Conservation (phyloP, 768 basidiomycete species). For the Neoboletus brunneissimus region DNA sequence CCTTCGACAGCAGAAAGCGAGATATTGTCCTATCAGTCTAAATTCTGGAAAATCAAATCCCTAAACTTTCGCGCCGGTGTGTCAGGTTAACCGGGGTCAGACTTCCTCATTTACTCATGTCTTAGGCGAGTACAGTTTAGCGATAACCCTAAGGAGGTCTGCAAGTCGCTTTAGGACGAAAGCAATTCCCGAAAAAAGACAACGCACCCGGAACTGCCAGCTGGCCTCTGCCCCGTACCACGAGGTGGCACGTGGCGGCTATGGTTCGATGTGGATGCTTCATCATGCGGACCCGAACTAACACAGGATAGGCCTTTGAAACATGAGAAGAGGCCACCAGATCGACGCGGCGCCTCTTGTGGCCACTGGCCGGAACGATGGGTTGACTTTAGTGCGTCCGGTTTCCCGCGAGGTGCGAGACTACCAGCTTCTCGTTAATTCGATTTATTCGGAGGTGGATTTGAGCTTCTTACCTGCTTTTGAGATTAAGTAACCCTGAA, state of each 20-base stretch:
- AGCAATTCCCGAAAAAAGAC: background rate
- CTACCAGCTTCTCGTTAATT: background rate
- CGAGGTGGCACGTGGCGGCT: background rate
- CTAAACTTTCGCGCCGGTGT: background rate
- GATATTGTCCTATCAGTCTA: background rate
- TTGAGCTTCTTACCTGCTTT: background rate
- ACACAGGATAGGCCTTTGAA: background rate
- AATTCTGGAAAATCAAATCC: background rate
- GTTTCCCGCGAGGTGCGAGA: background rate
- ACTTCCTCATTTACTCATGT: background rate
- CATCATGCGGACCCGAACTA: background rate
- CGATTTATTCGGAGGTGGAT: background rate
- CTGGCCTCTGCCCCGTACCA: background rate
- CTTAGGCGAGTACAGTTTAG: background rate
- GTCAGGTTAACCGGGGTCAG: background rate
- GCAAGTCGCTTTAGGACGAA: background rate
- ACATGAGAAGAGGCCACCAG: background rate
- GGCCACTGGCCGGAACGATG: background rate
- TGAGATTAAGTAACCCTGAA: background rate
- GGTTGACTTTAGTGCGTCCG: background rate
- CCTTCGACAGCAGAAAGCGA: no score
- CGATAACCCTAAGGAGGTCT: conserved; percentile 1
- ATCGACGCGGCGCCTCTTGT: background rate
- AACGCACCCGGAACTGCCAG: background rate
- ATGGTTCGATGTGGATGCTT: background rate